Conservation (phyloP, 768 basidiomycete genomes). For the Tricholoma hemisulphureum region DNA sequence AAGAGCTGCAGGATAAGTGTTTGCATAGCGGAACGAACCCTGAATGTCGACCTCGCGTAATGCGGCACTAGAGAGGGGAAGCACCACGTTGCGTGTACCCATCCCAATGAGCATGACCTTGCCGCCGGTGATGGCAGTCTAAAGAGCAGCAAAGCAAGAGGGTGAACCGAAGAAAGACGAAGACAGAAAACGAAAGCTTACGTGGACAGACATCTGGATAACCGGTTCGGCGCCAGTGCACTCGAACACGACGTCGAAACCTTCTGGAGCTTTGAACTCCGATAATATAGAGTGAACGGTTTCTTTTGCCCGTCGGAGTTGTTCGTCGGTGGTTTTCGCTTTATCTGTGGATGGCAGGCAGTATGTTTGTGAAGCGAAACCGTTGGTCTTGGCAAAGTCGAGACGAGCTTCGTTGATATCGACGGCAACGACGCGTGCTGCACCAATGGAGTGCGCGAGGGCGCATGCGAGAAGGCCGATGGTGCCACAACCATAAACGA, state of each 20-base stretch:
- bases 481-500: constrained; percentile 90
- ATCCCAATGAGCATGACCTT: constrained; percentile 95
- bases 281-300: constrained; percentile 49
- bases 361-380: constrained; percentile 74
- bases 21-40: constrained; percentile 88
- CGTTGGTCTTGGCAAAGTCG: constrained; percentile 70
- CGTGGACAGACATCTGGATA: constrained; percentile 88
- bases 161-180: constrained; percentile 10
- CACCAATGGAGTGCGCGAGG: constrained; percentile 70
- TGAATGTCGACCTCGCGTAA: constrained; percentile 89
- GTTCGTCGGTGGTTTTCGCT: constrained; percentile 54
- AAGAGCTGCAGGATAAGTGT: constrained; percentile 89
- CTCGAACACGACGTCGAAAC: constrained; percentile 92
- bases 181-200: constrained; percentile 42
- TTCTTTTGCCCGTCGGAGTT: constrained; percentile 60
- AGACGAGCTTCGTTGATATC: constrained; percentile 87
- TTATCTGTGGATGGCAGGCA: constrained; percentile 50
- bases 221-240: constrained; percentile 93
- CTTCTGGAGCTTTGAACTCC: constrained; percentile 61
- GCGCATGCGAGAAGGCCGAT: constrained; percentile 90
- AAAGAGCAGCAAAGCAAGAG: constrained; percentile 17
- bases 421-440: constrained; percentile 66
- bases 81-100: constrained; percentile 79
- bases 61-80: constrained; percentile 84
- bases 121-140: constrained; percentile 83